Evolutionary conservation across 116 monocot species (phyloP).

Genomic region (Trichopus zeylanicus): DNA sequence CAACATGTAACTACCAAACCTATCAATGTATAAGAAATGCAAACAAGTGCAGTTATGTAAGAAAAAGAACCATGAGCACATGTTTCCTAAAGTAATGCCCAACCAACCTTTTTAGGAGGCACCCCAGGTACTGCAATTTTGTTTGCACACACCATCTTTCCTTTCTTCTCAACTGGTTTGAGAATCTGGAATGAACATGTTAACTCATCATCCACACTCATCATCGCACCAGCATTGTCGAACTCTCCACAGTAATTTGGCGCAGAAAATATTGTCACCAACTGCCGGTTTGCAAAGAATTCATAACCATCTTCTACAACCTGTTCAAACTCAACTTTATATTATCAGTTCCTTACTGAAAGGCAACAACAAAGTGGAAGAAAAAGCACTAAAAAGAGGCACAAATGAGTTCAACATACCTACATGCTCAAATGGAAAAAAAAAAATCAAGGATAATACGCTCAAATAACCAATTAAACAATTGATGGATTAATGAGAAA

Average conservation of each 20-base stretch:
- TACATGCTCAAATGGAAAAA: background rate
- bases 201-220: slow-evolving; percentile 1
- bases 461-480: too few relatives aligned
- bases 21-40: too few relatives aligned
- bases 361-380: background rate
- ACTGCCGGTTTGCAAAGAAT: background rate
- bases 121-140: background rate
- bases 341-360: background rate
- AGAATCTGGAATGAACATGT: background rate
- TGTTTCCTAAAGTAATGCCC: background rate
- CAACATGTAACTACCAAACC: background rate
- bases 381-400: too few relatives aligned
- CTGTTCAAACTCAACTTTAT: background rate
- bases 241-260: slow-evolving; percentile 1
- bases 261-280: background rate
- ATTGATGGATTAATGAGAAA: too few relatives aligned
- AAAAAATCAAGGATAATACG: background rate
- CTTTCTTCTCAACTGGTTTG: slow-evolving; percentile 1
- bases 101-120: slow-evolving; percentile 2
- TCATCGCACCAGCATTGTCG: background rate
- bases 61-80: background rate
- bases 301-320: background rate
- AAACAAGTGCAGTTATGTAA: too few relatives aligned
- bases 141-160: background rate
- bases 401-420: too few relatives aligned